Percentiles rank a stretch among this genome's conserved stretches.
Evolutionary conservation across 108 stramenopile species (phyloP).

Genomic region (Cyclotella kingstonii): DNA sequence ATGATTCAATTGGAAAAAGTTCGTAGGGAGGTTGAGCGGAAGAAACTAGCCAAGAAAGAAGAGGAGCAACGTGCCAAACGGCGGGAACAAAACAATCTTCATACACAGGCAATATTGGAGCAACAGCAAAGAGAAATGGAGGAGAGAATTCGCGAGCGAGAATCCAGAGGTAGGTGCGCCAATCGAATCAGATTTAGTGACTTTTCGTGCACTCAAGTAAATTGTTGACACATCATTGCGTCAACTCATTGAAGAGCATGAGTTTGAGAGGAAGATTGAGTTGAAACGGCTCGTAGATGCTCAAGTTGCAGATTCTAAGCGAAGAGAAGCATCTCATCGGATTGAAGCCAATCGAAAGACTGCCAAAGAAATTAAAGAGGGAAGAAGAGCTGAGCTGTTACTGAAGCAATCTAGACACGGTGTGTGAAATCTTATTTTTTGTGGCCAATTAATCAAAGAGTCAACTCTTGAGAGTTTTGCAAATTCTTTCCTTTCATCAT

Average conservation of each 20-base stretch:
- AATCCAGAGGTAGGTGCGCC: constrained; percentile 10
- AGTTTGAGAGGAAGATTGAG: constrained; percentile 12
- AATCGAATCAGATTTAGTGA: too few relatives aligned
- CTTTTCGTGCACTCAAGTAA: too few relatives aligned
- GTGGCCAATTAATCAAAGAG: not conserved
- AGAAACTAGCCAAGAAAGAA: constrained; percentile 7
- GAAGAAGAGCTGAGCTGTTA: constrained; percentile 10
- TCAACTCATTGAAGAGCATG: not conserved
- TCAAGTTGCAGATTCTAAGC: constrained; percentile 21
- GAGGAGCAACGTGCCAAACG: constrained; percentile 16
- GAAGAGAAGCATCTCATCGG: constrained; percentile 5
- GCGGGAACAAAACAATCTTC: constrained; percentile 5
- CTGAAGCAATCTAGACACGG: constrained; percentile 13
- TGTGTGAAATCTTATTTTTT: not conserved
- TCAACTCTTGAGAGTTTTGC: not conserved
- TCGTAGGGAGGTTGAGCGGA: constrained; percentile 9
- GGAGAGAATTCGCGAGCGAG: constrained; percentile 14
- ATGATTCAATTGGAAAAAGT: constrained; percentile 14
- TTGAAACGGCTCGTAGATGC: constrained; percentile 30
- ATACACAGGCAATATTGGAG: constrained; percentile 11
- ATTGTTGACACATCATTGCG: too few relatives aligned
- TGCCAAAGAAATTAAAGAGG: constrained; percentile 7
- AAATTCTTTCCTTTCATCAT: not conserved
- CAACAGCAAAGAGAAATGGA: constrained; percentile 22
- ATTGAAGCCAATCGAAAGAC: constrained; percentile 23